A percentile compares a stretch with the other conserved stretches of the same genome.
Evolutionary conservation across 345 rosid genomes (phyloP).

Genomic region (Noccaea bulbosa): DNA sequence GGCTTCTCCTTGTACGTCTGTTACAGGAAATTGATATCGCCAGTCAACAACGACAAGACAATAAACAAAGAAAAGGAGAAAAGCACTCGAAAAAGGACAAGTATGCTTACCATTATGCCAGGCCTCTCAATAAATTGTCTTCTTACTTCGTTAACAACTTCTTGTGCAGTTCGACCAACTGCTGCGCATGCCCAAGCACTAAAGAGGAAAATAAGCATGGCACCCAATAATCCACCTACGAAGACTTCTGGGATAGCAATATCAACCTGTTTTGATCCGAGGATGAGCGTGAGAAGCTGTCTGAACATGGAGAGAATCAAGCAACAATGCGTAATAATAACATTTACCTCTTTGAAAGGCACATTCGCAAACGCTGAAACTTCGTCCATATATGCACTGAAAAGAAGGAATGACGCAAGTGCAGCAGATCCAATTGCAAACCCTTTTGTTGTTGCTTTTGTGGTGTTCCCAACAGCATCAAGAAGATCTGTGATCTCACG

Average conservation of each 20-base stretch:
- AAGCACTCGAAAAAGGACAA: constrained; percentile 1
- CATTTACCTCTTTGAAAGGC: constrained; percentile 77
- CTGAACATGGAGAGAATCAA: constrained; percentile 6
- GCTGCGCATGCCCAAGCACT: constrained; percentile 98
- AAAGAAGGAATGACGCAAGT: constrained; percentile 97
- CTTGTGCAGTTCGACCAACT: constrained; percentile 98
- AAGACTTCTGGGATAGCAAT: constrained; percentile 97
- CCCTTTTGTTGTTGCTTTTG: constrained; percentile 99
- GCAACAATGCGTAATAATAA: constrained; percentile 1
- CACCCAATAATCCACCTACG: constrained; percentile 90
- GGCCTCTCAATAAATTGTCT: constrained; percentile 99
- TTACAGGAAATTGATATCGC: constrained; percentile 18
- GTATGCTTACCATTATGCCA: constrained; percentile 84
- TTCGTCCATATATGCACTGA: constrained; percentile 99
- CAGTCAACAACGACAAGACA: constrained; percentile 25
- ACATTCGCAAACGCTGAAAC: constrained; percentile 79
- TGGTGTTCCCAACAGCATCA: constrained; percentile 99
- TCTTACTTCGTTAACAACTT: constrained; percentile 98
- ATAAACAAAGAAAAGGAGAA: neutral
- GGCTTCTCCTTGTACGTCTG: constrained; percentile 98
- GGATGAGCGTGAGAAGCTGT: constrained; percentile 26
- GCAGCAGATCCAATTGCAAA: constrained; percentile 99
- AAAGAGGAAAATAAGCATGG: constrained; percentile 94
- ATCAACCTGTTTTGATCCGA: constrained; percentile 67
- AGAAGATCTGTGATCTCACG: constrained; percentile 96